These are phyloP conservation scores for Combretum micranthum DNA, from an alignment of 345 rosid genomes.

Conservation along the genomic window DNA sequence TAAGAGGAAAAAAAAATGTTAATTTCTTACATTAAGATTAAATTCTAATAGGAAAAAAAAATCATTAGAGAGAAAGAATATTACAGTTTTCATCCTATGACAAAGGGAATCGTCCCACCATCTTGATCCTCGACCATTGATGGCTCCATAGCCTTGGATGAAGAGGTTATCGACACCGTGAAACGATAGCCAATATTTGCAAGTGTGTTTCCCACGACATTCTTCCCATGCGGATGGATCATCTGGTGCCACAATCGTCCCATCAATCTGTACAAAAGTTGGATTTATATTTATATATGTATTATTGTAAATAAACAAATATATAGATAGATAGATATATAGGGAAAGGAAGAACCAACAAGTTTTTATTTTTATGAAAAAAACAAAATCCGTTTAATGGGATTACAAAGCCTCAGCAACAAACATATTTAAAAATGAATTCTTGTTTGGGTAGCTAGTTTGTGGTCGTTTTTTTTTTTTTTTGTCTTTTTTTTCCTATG, in stretches of 20 bases:
- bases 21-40: no score
- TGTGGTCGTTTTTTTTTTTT: no score
- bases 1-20: background rate
- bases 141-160: slow-evolving; percentile 33
- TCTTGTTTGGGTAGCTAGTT: no score
- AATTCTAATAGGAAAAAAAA: background rate
- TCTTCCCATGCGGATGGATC: slow-evolving; percentile 29
- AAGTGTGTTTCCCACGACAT: slow-evolving; percentile 6
- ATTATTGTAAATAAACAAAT: no score
- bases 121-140: slow-evolving; percentile 35
- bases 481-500: no score
- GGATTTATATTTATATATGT: no score
- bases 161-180: slow-evolving; percentile 23
- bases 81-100: slow-evolving; percentile 7
- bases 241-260: slow-evolving; percentile 28
- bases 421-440: no score
- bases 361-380: no score
- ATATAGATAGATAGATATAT: no score
- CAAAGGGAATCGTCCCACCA: slow-evolving; percentile 35
- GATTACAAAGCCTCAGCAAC: no score
- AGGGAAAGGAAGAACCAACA: no score
- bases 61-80: background rate
- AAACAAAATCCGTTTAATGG: no score
- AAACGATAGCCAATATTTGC: slow-evolving; percentile 34
- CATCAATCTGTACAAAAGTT: slow-evolving; percentile 18